A percentile compares a stretch with the other conserved stretches of the same genome.
Conservation (phyloP, 768 basidiomycete genomes). For the Tulasnella calospora region DNA sequence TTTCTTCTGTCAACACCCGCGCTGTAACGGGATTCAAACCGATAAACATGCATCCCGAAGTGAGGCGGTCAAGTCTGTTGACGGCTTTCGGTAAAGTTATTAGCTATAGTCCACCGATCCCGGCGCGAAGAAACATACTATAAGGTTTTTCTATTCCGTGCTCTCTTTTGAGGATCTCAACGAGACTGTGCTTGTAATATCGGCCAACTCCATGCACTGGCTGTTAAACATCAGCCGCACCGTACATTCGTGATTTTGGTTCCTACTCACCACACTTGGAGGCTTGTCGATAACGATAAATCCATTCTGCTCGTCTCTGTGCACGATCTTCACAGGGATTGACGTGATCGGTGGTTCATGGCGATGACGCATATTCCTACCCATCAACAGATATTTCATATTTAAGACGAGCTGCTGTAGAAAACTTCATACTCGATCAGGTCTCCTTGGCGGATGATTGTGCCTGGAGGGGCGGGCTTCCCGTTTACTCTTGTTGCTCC, state of each 20-base stretch:
- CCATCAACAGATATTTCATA: not conserved
- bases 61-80: conserved; percentile 89
- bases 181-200: conserved; percentile 81
- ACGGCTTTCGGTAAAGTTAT: conserved; percentile 56
- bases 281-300: conserved; percentile 96
- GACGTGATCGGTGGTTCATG: conserved; percentile 95
- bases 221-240: conserved; percentile 39
- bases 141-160: conserved; percentile 77
- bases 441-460: conserved; percentile 79
- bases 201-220: conserved; percentile 90
- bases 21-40: conserved; percentile 69
- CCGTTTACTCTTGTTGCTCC: conserved; percentile 96
- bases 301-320: conserved; percentile 69
- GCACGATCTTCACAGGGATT: conserved; percentile 71
- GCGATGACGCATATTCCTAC: conserved; percentile 86
- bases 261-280: conserved; percentile 78
- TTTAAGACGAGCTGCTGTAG: not conserved
- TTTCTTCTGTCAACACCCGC: conserved; percentile 68
- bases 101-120: not conserved
- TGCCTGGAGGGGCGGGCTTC: conserved; percentile 71
- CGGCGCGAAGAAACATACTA: conserved; percentile 50
- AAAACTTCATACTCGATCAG: conserved; percentile 66
- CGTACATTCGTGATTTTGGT: not conserved
- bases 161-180: conserved; percentile 79
- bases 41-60: conserved; percentile 92